phyloP scores from a whole-genome alignment of 495 filamentous ascomycete species.

The Aspergillus campestris region DNA sequence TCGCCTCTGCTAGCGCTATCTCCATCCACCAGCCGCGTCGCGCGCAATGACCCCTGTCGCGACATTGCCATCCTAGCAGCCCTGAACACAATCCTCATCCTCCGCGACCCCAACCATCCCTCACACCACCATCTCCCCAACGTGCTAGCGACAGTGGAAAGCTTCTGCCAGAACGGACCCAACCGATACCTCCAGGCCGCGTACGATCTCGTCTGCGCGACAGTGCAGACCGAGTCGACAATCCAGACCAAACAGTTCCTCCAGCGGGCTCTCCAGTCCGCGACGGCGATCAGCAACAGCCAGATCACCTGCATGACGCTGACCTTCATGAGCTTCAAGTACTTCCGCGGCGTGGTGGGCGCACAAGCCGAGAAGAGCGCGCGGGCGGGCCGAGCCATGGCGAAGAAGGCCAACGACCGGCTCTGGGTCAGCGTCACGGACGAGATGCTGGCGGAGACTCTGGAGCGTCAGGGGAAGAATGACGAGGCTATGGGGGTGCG shows the following conservation, averaged over 20 bases:
- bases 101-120: slow-evolving; percentile 54
- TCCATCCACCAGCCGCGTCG: slow-evolving; percentile 28
- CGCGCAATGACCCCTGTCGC: slow-evolving; percentile 47
- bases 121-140: slow-evolving; percentile 36
- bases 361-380: slow-evolving; percentile 89
- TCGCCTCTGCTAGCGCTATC: slow-evolving; percentile 48
- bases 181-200: slow-evolving; percentile 70
- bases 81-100: slow-evolving; percentile 75
- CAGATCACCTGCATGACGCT: slow-evolving; percentile 77
- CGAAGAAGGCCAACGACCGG: slow-evolving; percentile 62
- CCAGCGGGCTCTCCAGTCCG: slow-evolving; percentile 51
- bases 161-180: slow-evolving; percentile 56
- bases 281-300: slow-evolving; percentile 48
- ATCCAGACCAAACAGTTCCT: slow-evolving; percentile 75
- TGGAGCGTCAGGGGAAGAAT: slow-evolving; percentile 60
- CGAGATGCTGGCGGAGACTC: slow-evolving; percentile 66
- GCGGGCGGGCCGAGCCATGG: slow-evolving; percentile 62
- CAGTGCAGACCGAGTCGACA: slow-evolving; percentile 48
- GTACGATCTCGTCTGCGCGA: slow-evolving; percentile 68
- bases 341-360: slow-evolving; percentile 79
- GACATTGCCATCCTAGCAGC: slow-evolving; percentile 70
- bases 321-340: slow-evolving; percentile 73
- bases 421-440: slow-evolving; percentile 83
- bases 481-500: slow-evolving; percentile 48
- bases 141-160: slow-evolving; percentile 57